Base-by-base conservation (phyloP, 139 green algal genomes). In the Volvox africanus region DNA sequence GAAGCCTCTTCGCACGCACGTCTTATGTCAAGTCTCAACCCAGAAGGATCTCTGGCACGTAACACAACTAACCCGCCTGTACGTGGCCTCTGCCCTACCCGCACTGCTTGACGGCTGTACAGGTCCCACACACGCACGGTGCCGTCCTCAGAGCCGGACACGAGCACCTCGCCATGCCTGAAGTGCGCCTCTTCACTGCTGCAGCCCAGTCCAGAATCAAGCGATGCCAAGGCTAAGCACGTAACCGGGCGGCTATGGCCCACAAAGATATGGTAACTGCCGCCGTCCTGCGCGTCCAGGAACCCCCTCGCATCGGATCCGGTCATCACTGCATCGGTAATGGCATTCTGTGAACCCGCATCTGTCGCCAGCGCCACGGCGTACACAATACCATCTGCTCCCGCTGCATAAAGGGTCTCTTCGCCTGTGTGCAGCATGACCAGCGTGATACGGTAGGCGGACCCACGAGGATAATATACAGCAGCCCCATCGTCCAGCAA, bases 101-200 rank as follows among this genome's bases (percentile, higher is more conserved):
- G 93, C 33, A 98, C 76, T 12, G 93, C 91, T 91, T 98, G 97
- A 9, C 95, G 82, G 68, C 93, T 97, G 86, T 91, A 90, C 80
- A 97, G 68, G 86, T 99, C 97, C 97, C 97, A 99, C 21, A 98
- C 90, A 9, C 93, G 85, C 18, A 96, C 96, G 0, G 55, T 96
- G 35, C 94, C 93, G 65, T 99, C 97, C 50, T 97, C 94, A 33
- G 91, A 96, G n/a, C 90, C 86, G 20, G 96, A 97, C 6, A 96
- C 90, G 20, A 98, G 89, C 26, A 92, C 78, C 35, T 94, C 92
- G 0, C 18, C 67, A 11, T 5, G 1, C 22, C 12, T 35, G 55
- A 16, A 36, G 2, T 61, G 32, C 26, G 78, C 78, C 65, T 65
- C 36, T 0, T 22, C 36, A 2, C 36, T 35, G 22, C 11, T 33